phyloP scores from a whole-genome alignment of 208 protist genomes.

The Polymyxa betae region DNA sequence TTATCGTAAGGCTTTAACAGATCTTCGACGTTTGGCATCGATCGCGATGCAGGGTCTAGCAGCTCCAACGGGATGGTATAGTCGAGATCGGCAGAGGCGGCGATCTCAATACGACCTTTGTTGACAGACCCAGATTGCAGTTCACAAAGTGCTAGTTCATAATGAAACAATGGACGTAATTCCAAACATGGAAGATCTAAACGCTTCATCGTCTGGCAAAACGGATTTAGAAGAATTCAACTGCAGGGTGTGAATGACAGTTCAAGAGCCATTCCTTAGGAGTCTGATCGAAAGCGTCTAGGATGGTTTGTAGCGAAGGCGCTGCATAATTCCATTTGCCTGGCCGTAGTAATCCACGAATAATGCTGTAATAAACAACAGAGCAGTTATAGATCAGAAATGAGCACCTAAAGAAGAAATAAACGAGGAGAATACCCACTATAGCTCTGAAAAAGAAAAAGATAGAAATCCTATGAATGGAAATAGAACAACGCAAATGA shows the following conservation, averaged over 20 bases:
- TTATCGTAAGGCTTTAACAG: not conserved
- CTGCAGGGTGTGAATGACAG: not conserved
- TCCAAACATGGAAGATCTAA: not conserved
- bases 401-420: not conserved
- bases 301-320: constrained; percentile 11
- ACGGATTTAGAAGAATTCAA: not conserved
- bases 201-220: not conserved
- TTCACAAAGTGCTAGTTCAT: constrained; percentile 40
- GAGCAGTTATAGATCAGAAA: constrained; percentile 51
- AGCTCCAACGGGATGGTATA: not conserved
- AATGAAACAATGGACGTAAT: constrained; percentile 1
- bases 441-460: no score
- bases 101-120: constrained; percentile 9
- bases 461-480: no score
- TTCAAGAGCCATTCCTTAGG: constrained; percentile 39
- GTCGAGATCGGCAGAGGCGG: not conserved
- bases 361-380: not conserved
- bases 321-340: not conserved
- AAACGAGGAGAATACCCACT: no score
- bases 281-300: not conserved
- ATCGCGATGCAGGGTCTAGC: not conserved
- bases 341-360: not conserved
- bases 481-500: no score
- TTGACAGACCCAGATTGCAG: not conserved
- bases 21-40: not conserved